These are phyloP conservation scores for Naganishia onofrii DNA, from an alignment of 768 basidiomycete genomes.

Conservation along the genomic window DNA sequence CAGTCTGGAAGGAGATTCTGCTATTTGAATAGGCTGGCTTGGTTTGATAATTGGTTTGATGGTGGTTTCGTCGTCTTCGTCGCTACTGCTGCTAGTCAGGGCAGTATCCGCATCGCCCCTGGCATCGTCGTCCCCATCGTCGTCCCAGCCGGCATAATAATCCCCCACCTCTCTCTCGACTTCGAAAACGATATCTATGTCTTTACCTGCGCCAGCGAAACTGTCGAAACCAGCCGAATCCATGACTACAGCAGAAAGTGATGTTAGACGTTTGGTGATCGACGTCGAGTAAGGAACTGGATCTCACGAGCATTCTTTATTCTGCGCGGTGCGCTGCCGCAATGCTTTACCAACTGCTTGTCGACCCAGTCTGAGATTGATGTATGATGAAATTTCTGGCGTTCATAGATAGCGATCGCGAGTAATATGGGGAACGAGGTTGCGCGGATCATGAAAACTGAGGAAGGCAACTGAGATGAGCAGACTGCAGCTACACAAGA, in stretches of 20 bases:
- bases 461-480: neutral
- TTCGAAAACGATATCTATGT: conserved; percentile 49
- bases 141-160: conserved; percentile 49
- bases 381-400: conserved; percentile 69
- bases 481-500: neutral
- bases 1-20: neutral
- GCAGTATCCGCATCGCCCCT: conserved; percentile 19
- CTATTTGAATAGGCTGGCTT: conserved; percentile 22
- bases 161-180: conserved; percentile 50
- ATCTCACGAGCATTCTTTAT: conserved; percentile 56
- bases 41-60: conserved; percentile 23
- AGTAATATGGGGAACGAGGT: conserved; percentile 84
- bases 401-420: conserved; percentile 76
- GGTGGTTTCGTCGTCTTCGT: conserved; percentile 30
- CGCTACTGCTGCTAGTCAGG: conserved; percentile 14
- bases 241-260: conserved; percentile 6
- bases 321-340: conserved; percentile 72
- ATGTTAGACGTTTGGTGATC: conserved; percentile 1
- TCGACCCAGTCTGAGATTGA: conserved; percentile 71
- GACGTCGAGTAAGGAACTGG: neutral
- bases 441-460: conserved; percentile 36
- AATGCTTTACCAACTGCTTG: conserved; percentile 65
- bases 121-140: conserved; percentile 42
- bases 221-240: conserved; percentile 47
- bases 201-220: conserved; percentile 43